Percentiles rank a stretch among this genome's conserved stretches.
phyloP scores from a whole-genome alignment of 1,139 yeast genomes.

The Eremothecium sinecaudum region DNA sequence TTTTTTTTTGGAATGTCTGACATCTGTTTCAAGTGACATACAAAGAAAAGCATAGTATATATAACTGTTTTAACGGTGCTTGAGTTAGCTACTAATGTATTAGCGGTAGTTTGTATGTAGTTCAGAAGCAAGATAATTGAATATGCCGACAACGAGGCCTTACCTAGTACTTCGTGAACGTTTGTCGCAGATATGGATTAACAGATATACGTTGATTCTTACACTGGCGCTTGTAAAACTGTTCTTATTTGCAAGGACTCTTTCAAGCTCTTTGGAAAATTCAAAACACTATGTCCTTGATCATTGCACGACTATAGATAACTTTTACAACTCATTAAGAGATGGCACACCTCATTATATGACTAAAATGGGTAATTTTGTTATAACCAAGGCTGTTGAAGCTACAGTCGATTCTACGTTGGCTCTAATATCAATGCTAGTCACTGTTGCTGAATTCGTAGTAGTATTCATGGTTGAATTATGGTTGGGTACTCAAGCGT shows the following conservation, averaged over 20 bases:
- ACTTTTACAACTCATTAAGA: constrained; percentile 34
- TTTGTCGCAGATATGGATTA: constrained; percentile 51
- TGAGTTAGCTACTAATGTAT: too few species aligned
- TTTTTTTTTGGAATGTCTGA: too few species aligned
- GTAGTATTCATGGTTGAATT: constrained; percentile 59
- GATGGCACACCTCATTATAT: constrained; percentile 49
- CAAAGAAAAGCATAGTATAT: too few species aligned
- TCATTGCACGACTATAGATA: constrained; percentile 41
- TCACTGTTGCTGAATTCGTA: constrained; percentile 51
- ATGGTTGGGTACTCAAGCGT: constrained; percentile 76
- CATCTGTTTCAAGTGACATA: too few species aligned
- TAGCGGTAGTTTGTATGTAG: too few species aligned
- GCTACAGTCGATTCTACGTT: constrained; percentile 40
- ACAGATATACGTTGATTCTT: constrained; percentile 43
- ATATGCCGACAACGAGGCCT: constrained; percentile 14
- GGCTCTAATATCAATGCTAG: constrained; percentile 34
- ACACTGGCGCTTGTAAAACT: constrained; percentile 43
- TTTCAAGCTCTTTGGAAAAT: constrained; percentile 34
- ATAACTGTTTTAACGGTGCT: too few species aligned
- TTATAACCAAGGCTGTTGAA: constrained; percentile 41
- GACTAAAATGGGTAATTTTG: constrained; percentile 43
- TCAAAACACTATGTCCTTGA: constrained; percentile 32
- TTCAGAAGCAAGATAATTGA: too few species aligned
- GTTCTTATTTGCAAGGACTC: constrained; percentile 38
- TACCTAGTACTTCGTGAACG: constrained; percentile 39